Evolutionary conservation across 495 filamentous ascomycete species (phyloP), one percentile per base, ranked within the genome.

Genomic region (Aspergillus haitiensis): DNA sequence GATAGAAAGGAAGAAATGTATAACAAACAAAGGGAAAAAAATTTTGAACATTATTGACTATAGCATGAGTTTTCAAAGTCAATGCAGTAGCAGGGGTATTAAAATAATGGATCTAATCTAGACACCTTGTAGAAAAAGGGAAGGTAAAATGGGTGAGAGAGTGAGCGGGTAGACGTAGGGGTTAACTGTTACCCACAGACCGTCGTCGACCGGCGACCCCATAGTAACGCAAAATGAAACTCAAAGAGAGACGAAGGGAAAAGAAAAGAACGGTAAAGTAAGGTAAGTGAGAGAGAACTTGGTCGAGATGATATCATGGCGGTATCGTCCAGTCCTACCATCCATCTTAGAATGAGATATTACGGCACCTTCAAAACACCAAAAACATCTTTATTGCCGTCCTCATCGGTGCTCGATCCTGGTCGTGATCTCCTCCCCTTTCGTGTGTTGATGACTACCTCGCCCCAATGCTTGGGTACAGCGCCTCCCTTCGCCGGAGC

Each of bases 391-490:
- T 69, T 70, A 31, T 53, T 56, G 21, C 52, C 57, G 11, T 63
- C 52, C 10, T 60, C 60, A 15, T 68, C 65, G 2, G 65, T 45
- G 27, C 67, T 70, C 50, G 70, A 67, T 40, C 71, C 65, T 0
- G 67, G 65, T 27, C 70, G 67, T 39, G 75, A 72, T 11, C 65
- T 64, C 59, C 73, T 76, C 55, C 63, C 63, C 59, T 75, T 76
- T 48, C 70, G 70, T 18, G 77, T 70, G 42, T 78, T 78, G 49
- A 80, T 69, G 7, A 80, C 71, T 2, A 80, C 77, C 61, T 80
- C 77, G 10, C 77, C 75, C 77, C 77, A 80, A 51, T 78, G 74
- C 60, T 78, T 78, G 0, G 77, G 74, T 2, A 74, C 74, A 4
- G 71, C 64, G 18, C 67, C 68, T 13, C 47, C 56, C 8, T 67